phyloP scores from a whole-genome alignment of 2,329 filamentous ascomycete species.

The Penicillium aurantiogriseum region DNA sequence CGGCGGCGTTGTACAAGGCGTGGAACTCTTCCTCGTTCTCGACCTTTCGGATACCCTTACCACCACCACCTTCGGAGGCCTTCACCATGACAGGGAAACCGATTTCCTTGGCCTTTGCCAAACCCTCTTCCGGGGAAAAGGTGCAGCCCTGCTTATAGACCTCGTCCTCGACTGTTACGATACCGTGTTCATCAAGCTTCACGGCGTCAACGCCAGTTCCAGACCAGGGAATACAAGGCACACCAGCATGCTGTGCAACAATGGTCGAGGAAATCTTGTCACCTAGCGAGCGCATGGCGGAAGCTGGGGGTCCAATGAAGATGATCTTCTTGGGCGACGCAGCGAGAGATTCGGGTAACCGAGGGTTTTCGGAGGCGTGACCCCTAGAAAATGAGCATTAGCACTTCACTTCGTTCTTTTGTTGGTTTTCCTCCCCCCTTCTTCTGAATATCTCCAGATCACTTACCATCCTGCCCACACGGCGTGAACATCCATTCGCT shows the following conservation, averaged over 20 bases:
- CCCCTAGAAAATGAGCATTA: slow-evolving; percentile 58
- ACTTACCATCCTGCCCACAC: slow-evolving; percentile 97
- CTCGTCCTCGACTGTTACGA: slow-evolving; percentile 86
- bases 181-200: slow-evolving; percentile 72
- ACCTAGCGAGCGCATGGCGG: slow-evolving; percentile 96
- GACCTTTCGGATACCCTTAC: slow-evolving; percentile 98
- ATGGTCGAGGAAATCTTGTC: slow-evolving; percentile 99
- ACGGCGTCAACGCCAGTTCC: slow-evolving; percentile 87
- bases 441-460: not conserved
- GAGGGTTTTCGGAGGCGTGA: slow-evolving; percentile 97
- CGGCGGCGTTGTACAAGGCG: slow-evolving; percentile 87
- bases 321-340: slow-evolving; percentile 98
- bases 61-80: slow-evolving; percentile 98
- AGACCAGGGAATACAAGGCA: slow-evolving; percentile 99
- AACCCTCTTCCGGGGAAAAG: slow-evolving; percentile 82
- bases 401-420: not conserved
- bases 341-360: slow-evolving; percentile 90
- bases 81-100: slow-evolving; percentile 99
- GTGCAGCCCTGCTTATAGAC: slow-evolving; percentile 91
- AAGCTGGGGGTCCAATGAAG: slow-evolving; percentile 96
- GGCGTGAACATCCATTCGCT: slow-evolving; percentile 97
- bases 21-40: slow-evolving; percentile 80
- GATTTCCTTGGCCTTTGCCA: slow-evolving; percentile 81
- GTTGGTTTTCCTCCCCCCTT: not conserved
- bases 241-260: slow-evolving; percentile 92